Percentiles rank a stretch among this genome's conserved stretches.
phyloP scores from a whole-genome alignment of 106 monocot species.

The Apostasia shenzhenica region DNA sequence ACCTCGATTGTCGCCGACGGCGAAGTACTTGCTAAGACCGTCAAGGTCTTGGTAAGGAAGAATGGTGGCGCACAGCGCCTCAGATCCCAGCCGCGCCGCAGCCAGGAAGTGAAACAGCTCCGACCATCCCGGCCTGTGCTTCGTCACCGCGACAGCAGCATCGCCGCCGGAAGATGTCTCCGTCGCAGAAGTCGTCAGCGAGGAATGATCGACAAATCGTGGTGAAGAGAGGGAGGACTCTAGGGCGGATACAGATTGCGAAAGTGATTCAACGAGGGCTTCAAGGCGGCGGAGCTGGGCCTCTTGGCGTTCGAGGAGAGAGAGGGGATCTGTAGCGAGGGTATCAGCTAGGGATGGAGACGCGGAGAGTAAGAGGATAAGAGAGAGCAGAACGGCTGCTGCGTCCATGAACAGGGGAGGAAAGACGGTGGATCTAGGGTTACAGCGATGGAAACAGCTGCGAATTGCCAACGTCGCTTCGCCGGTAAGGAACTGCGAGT shows the following conservation, averaged over 20 bases:
- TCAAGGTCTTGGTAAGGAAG: conserved; percentile 65
- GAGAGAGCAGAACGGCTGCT: conserved; percentile 1
- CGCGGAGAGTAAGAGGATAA: conserved; percentile 11
- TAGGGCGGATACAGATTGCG: conserved; percentile 35
- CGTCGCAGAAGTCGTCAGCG: background rate
- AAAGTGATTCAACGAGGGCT: conserved; percentile 48
- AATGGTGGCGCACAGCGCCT: conserved; percentile 29
- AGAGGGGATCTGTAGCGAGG: background rate
- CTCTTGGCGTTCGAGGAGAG: conserved; percentile 58
- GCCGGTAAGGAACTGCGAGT: too few relatives aligned
- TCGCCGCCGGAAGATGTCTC: background rate
- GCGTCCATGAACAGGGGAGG: conserved; percentile 3
- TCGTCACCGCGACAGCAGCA: conserved; percentile 26
- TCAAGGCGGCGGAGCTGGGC: conserved; percentile 63
- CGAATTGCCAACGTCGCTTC: too few relatives aligned
- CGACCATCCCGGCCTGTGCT: conserved; percentile 47
- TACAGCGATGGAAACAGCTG: background rate
- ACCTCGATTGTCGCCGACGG: conserved; percentile 64
- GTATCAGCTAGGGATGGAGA: background rate
- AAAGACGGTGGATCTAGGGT: background rate
- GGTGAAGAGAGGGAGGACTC: conserved; percentile 27
- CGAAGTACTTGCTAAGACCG: conserved; percentile 73
- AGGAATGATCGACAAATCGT: background rate
- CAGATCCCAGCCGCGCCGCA: conserved; percentile 39
- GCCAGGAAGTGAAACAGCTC: conserved; percentile 70